phyloP scores from a whole-genome alignment of 2,329 filamentous ascomycete genomes.

The Phialemonium atrogriseum region DNA sequence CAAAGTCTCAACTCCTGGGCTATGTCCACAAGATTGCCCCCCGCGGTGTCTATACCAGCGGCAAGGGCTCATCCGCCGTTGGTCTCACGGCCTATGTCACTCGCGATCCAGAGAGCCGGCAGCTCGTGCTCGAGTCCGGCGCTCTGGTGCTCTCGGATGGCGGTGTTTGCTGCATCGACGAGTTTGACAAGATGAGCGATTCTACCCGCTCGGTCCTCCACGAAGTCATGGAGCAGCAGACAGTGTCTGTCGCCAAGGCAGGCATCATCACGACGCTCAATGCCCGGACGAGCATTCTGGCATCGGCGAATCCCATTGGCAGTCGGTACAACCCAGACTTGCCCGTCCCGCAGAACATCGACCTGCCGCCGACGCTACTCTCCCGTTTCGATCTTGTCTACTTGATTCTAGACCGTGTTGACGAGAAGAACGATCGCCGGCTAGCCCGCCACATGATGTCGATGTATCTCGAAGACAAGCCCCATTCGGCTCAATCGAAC shows the following conservation, averaged over 20 bases:
- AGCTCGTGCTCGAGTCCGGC: constrained; percentile 73
- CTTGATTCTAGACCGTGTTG: constrained; percentile 86
- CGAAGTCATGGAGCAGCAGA: constrained; percentile 86
- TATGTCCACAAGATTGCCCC: constrained; percentile 98
- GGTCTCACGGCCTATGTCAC: constrained; percentile 77
- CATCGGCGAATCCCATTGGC: constrained; percentile 95
- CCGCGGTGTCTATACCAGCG: constrained; percentile 73
- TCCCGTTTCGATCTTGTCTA: constrained; percentile 97
- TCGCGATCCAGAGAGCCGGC: constrained; percentile 70
- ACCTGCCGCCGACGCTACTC: constrained; percentile 86
- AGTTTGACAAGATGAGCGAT: constrained; percentile 83
- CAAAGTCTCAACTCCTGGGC: constrained; percentile 88
- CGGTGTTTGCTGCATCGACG: constrained; percentile 77
- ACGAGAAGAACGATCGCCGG: constrained; percentile 81
- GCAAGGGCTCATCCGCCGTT: constrained; percentile 72
- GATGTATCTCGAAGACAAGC: constrained; percentile 94
- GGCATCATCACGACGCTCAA: constrained; percentile 97
- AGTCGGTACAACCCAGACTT: constrained; percentile 96
- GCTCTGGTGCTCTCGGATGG: constrained; percentile 73
- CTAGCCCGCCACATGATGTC: constrained; percentile 87
- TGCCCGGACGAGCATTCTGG: constrained; percentile 88
- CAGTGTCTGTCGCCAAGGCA: constrained; percentile 78
- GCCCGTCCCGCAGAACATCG: constrained; percentile 95
- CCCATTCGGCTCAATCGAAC: constrained; percentile 67
- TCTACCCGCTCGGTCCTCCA: constrained; percentile 71